Percentiles rank a stretch among this genome's conserved stretches.
These are phyloP conservation scores for Arthrobotrys iridis DNA, from an alignment of 2,329 filamentous ascomycete species.

Conservation along the genomic window DNA sequence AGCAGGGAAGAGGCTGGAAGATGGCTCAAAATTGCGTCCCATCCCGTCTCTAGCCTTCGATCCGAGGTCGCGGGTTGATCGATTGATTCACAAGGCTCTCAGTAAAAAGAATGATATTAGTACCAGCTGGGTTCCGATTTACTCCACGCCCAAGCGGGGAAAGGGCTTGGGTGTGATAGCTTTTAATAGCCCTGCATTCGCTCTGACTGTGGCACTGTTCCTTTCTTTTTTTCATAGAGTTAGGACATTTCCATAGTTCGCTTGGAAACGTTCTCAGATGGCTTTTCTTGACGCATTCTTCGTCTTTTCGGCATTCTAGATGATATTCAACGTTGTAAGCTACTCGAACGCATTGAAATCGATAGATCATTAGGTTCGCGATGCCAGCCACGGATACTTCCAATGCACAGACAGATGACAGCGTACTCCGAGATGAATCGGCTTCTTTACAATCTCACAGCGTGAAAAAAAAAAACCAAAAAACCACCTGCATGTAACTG, in stretches of 20 bases:
- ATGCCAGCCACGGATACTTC: no score
- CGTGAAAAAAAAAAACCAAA: no score
- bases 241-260: background rate
- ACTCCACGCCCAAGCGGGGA: background rate
- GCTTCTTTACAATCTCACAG: background rate
- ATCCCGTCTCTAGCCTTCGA: background rate
- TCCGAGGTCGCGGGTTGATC: background rate
- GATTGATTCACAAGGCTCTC: background rate
- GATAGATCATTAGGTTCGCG: no score
- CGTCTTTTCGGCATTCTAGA: background rate
- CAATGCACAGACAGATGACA: background rate
- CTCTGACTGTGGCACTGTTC: background rate
- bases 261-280: background rate
- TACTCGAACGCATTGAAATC: no score
- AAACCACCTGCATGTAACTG: background rate
- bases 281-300: background rate
- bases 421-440: background rate
- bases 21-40: background rate
- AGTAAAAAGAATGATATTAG: background rate
- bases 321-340: background rate
- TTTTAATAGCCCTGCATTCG: background rate
- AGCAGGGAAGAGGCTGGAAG: background rate
- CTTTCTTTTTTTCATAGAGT: background rate
- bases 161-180: background rate
- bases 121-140: background rate